These are phyloP conservation scores for Alternaria burnsii DNA, from an alignment of 2,329 filamentous ascomycete genomes.

Conservation along the genomic window DNA sequence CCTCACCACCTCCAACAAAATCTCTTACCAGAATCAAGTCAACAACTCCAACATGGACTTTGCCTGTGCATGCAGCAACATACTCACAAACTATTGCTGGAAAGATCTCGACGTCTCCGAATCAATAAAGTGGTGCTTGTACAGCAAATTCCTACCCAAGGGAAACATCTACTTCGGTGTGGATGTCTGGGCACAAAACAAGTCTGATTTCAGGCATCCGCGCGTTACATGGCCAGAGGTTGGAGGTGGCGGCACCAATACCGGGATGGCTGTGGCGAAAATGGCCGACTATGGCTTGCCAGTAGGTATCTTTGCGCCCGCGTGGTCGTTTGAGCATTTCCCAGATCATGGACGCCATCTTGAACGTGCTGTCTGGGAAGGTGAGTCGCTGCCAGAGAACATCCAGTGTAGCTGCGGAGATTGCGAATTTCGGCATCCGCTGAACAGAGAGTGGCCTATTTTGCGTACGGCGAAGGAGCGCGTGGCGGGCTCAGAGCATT, in stretches of 20 bases:
- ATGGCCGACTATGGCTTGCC: conserved; percentile 48
- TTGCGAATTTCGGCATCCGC: conserved; percentile 24
- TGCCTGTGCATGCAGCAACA: conserved; percentile 47
- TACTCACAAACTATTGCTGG: conserved; percentile 60
- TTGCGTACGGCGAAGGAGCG: conserved; percentile 37
- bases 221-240: conserved; percentile 50
- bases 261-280: conserved; percentile 51
- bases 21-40: conserved; percentile 57
- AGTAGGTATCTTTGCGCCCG: conserved; percentile 57
- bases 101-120: conserved; percentile 35
- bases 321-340: conserved; percentile 59
- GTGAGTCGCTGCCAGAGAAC: conserved; percentile 31
- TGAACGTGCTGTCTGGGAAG: conserved; percentile 51
- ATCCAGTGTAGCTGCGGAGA: conserved; percentile 48
- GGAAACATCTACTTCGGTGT: conserved; percentile 53
- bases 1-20: conserved; percentile 53
- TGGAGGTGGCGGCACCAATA: conserved; percentile 54
- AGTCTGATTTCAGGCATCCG: conserved; percentile 33
- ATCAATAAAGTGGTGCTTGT: conserved; percentile 36
- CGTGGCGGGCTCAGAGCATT: conserved; percentile 45
- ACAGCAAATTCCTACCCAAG: conserved; percentile 31
- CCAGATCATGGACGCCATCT: conserved; percentile 32
- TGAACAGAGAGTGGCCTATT: conserved; percentile 39
- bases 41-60: conserved; percentile 52
- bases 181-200: conserved; percentile 58